Evolutionary conservation across 2,329 filamentous ascomycete genomes (phyloP).

Genomic region (Diaporthe citriasiana): DNA sequence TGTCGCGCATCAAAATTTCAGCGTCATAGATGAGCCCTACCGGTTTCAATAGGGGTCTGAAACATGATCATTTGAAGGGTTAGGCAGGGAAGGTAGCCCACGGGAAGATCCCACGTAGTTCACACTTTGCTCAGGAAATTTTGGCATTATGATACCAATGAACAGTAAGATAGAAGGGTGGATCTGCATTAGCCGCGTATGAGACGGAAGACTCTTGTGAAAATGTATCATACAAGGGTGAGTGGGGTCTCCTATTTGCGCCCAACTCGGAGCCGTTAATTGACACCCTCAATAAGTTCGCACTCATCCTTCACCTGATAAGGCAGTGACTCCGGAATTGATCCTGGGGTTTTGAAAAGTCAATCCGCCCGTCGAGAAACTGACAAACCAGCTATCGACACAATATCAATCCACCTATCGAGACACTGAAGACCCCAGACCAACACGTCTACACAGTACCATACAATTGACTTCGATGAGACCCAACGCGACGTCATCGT

Average conservation of each 20-base stretch:
- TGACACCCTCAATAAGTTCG: neutral
- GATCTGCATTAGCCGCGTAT: neutral
- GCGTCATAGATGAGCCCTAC: constrained; percentile 36
- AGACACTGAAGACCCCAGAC: neutral
- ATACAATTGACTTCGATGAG: too few species aligned
- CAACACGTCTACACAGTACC: neutral
- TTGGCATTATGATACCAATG: constrained; percentile 36
- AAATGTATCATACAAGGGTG: constrained; percentile 12
- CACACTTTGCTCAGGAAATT: constrained; percentile 5
- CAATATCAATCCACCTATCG: neutral
- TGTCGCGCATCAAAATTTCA: constrained; percentile 77
- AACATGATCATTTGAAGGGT: neutral
- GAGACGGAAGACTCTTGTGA: neutral
- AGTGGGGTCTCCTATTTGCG: constrained; percentile 2
- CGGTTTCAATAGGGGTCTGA: neutral
- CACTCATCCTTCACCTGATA: neutral
- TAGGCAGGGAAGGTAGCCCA: neutral
- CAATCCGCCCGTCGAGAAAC: neutral
- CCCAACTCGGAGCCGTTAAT: neutral
- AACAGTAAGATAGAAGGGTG: neutral
- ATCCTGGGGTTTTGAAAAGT: neutral
- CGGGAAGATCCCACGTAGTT: neutral
- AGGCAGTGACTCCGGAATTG: neutral
- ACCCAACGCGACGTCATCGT: neutral
- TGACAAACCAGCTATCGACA: neutral